phyloP scores from a whole-genome alignment of 1,284 basidiomycete species.

The Amylostereum areolatum region DNA sequence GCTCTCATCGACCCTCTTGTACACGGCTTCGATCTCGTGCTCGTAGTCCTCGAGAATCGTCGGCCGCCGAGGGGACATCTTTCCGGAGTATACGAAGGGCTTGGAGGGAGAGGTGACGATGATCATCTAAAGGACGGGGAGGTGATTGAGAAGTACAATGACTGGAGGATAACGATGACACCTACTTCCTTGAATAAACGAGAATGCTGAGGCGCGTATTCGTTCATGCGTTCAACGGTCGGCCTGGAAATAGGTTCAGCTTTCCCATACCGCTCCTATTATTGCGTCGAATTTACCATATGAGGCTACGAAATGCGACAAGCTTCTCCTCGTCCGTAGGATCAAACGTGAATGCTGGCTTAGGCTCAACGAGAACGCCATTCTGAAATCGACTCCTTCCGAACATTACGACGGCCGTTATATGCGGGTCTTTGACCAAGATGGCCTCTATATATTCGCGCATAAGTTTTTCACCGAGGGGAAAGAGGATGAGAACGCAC shows the following conservation, averaged over 20 bases:
- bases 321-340: slow-evolving; percentile 10
- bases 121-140: slow-evolving; percentile 24
- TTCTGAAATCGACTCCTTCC: slow-evolving; percentile 12
- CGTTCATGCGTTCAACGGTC: slow-evolving; percentile 27
- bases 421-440: slow-evolving; percentile 11
- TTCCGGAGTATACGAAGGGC: slow-evolving; percentile 30
- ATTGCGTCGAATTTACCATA: slow-evolving; percentile 6
- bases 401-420: slow-evolving; percentile 13
- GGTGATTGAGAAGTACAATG: neutral
- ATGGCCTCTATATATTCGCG: no score
- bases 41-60: slow-evolving; percentile 29
- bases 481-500: no score
- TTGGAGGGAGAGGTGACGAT: slow-evolving; percentile 25
- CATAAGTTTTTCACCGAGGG: no score
- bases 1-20: slow-evolving; percentile 22
- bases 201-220: slow-evolving; percentile 28
- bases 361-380: slow-evolving; percentile 13
- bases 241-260: slow-evolving; percentile 18
- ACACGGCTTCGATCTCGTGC: slow-evolving; percentile 28
- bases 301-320: slow-evolving; percentile 8
- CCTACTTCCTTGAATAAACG: slow-evolving; percentile 29
- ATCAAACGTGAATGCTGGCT: slow-evolving; percentile 12
- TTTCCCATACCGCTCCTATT: neutral
- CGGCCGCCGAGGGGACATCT: slow-evolving; percentile 25
- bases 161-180: no score